Evolutionary conservation across 2,329 filamentous ascomycete genomes (phyloP), one percentile per base, ranked within the genome.

Genomic region (Nemania bipapillata): DNA sequence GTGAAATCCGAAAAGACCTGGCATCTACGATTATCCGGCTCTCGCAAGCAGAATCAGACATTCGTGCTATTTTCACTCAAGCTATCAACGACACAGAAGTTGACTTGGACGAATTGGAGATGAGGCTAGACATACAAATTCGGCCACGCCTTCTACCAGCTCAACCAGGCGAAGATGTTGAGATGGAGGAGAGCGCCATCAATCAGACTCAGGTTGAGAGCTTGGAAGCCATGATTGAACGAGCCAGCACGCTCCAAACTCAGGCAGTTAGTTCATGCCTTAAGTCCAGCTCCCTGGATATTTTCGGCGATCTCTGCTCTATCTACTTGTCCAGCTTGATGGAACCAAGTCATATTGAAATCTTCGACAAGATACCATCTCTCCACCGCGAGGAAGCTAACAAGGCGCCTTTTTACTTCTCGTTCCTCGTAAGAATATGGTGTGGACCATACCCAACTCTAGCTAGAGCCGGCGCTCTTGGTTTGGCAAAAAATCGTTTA

Each of bases 371-470:
- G 8, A 79, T 85, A 6, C 82, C 87, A 0, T 82, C 88, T 53
- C 80, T 93, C 11, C 82, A 85, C 59, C 85, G 84, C 37, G 79
- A 85, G 28, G 78, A 82, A 5, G 89, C 88, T 0, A 80, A 87
- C 37, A 85, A 87, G 55, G 85, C 88, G 40, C 86, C 89, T 45
- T 87, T 92, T 24, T 94, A 91, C 74, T 82, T 94, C 65, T 91
- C 89, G 17, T 95, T 97, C 78, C 90, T 95, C 72, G 85, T 91
- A 65, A 87, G 90, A 62, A 87, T 93, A 17, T 94, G 92, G 88
- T 92, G 87, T 66, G 90, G 91, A 0, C 84, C 89, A 1, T 90
- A 90, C 75, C 90, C 92, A 6, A 88, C 88, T 1, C 81, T 92
- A 53, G 90, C 89, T 2, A 89, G 92, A 70, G 85, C 87, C 63